These are phyloP conservation scores for Schwanniomyces etchellsii DNA, from an alignment of 1,139 yeast species.

Conservation along the genomic window DNA sequence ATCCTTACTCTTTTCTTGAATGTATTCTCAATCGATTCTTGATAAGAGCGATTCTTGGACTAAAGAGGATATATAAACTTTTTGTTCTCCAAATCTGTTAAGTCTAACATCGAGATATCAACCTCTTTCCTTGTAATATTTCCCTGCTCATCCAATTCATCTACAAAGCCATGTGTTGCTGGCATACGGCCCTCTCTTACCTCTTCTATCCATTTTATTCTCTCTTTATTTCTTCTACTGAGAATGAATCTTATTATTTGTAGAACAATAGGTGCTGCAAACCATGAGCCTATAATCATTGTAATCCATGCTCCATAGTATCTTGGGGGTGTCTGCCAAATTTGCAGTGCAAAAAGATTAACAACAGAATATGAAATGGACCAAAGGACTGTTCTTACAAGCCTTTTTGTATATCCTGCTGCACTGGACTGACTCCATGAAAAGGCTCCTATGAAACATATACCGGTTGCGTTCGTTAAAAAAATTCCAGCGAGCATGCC, in stretches of 20 bases:
- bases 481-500: slow-evolving; percentile 27
- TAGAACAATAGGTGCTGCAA: slow-evolving; percentile 31
- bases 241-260: slow-evolving; percentile 33
- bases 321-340: slow-evolving; percentile 12
- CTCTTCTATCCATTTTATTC: slow-evolving; percentile 12
- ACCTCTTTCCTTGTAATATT: slow-evolving; percentile 6
- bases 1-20: no score
- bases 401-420: slow-evolving; percentile 11
- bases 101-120: slow-evolving; percentile 11
- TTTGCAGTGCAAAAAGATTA: slow-evolving; percentile 16
- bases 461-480: slow-evolving; percentile 12
- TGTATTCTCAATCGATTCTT: no score
- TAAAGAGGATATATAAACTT: slow-evolving; percentile 13
- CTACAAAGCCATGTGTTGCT: slow-evolving; percentile 1
- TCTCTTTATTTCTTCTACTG: slow-evolving; percentile 27
- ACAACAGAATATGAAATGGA: slow-evolving; percentile 12
- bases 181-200: not conserved
- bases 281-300: slow-evolving; percentile 43
- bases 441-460: slow-evolving; percentile 12
- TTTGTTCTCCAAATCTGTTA: slow-evolving; percentile 15
- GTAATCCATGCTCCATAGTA: slow-evolving; percentile 45
- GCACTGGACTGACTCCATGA: slow-evolving; percentile 13
- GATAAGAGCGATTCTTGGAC: no score
- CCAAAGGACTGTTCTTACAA: slow-evolving; percentile 11
- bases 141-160: no score